Evolutionary conservation across 192 early-diverging fungal genomes (phyloP), one percentile per base, ranked within the genome.

Genomic region (Coemansia sp.): DNA sequence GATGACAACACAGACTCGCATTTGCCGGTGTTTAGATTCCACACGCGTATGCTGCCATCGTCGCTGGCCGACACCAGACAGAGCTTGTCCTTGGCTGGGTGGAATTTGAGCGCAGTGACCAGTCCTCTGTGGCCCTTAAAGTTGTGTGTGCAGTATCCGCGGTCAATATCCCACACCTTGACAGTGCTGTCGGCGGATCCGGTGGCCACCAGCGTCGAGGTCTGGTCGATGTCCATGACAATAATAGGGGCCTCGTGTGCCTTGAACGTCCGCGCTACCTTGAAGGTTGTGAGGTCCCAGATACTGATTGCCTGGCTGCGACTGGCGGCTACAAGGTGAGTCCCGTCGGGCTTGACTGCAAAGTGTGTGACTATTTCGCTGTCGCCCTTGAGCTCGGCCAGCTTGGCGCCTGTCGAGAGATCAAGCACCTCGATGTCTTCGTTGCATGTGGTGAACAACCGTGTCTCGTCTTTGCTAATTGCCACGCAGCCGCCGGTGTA

Each of bases 101-200:
- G 84, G 64, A 97, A 99, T 58, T 86, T 87, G 9, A 99, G 80
- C 0, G 81, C 79, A 36, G 85, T 86, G 33, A 99, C 75, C 9
- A 97, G 81, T 14, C 94, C 94, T 29, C 84, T 77, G 45, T 99
- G 97, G 39, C 95, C 95, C 45, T 83, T 83, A 59, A 99, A 91
- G 62, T 90, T 91, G 63, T 99, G 97, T 46, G 97, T 97, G 59
- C 89, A 92, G 72, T 81, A 93, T 17, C 91, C 94, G 41, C 83
- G 78, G 44, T 87, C 88, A 51, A 93, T 88, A 67, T 99, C 94
- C 95, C 95, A 99, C 9, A 97, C 89, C 48, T 90, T 91, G 39
- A 99, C 85, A 9, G 89, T 92, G 50, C 84, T 86, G 67, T 99
- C 97, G 1, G 97, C 94, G 11, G 91, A 93, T 30, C 95, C 97